phyloP scores from a whole-genome alignment of 768 basidiomycete genomes.

The Hygrophorus russula region DNA sequence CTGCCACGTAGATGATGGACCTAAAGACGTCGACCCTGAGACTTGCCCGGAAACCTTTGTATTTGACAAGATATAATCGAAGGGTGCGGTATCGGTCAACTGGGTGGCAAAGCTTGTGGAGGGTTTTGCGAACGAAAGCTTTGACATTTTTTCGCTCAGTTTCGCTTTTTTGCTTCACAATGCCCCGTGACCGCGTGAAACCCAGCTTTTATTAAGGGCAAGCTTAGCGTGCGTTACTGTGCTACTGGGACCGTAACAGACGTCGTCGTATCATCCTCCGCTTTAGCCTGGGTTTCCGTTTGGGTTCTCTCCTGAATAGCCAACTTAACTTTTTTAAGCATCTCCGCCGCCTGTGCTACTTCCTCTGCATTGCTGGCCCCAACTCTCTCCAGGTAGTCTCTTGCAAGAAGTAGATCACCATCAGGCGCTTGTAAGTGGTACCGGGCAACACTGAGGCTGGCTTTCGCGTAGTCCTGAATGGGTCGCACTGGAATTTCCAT shows the following conservation, averaged over 20 bases:
- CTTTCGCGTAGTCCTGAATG: constrained; percentile 71
- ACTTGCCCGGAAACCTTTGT: neutral
- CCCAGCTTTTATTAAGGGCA: constrained; percentile 23
- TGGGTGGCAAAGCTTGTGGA: constrained; percentile 13
- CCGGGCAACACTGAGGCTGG: constrained; percentile 76
- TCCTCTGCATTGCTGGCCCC: constrained; percentile 77
- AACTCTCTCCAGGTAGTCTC: constrained; percentile 62
- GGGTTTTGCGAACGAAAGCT: constrained; percentile 20
- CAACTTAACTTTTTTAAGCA: constrained; percentile 48
- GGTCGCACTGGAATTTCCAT: constrained; percentile 38
- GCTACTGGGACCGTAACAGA: too few species aligned
- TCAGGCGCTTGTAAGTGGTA: constrained; percentile 55
- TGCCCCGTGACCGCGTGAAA: constrained; percentile 1
- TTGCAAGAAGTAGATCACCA: constrained; percentile 60
- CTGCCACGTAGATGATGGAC: constrained; percentile 20
- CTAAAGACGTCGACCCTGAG: constrained; percentile 11
- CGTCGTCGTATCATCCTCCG: neutral
- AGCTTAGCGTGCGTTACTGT: too few species aligned
- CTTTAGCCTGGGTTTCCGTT: constrained; percentile 9
- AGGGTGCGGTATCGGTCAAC: constrained; percentile 10
- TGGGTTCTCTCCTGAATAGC: constrained; percentile 18
- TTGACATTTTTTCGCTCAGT: constrained; percentile 27
- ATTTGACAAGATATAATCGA: constrained; percentile 6
- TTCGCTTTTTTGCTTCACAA: constrained; percentile 16
- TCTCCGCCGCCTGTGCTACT: constrained; percentile 58